Percentiles rank a stretch among this genome's conserved stretches.
phyloP scores from a whole-genome alignment of 345 rosid species.

The Citrus hindsii region DNA sequence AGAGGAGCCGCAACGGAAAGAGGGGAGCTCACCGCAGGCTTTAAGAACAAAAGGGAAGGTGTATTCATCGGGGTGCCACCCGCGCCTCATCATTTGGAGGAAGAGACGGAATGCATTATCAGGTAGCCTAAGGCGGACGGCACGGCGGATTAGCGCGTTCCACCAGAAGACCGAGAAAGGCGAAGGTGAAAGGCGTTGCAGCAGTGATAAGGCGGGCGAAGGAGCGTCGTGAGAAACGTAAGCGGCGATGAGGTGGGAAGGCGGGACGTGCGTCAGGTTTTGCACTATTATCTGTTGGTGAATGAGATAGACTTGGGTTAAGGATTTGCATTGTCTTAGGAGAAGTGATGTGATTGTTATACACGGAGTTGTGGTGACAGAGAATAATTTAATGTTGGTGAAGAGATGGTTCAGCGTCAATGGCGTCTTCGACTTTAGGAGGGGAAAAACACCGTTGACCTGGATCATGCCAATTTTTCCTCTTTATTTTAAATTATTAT shows the following conservation, averaged over 20 bases:
- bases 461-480: too few relatives aligned
- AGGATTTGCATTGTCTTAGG: slow-evolving; percentile 54
- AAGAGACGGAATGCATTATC: slow-evolving; percentile 36
- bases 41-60: slow-evolving; percentile 77
- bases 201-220: slow-evolving; percentile 46
- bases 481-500: too few relatives aligned
- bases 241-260: slow-evolving; percentile 57
- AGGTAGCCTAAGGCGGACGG: slow-evolving; percentile 33
- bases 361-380: slow-evolving; percentile 8
- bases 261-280: slow-evolving; percentile 36
- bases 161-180: slow-evolving; percentile 54
- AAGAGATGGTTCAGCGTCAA: background rate
- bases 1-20: slow-evolving; percentile 36
- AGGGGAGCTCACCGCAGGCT: slow-evolving; percentile 64
- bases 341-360: slow-evolving; percentile 34
- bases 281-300: slow-evolving; percentile 62
- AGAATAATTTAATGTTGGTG: background rate
- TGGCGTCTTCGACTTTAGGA: background rate
- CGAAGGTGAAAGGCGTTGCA: slow-evolving; percentile 46
- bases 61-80: slow-evolving; percentile 70
- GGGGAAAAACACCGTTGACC: too few relatives aligned
- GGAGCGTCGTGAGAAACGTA: slow-evolving; percentile 55
- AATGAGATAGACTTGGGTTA: slow-evolving; percentile 47
- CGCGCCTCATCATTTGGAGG: slow-evolving; percentile 43
- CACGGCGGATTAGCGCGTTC: slow-evolving; percentile 61